A percentile compares a stretch with the other conserved stretches of the same genome.
Evolutionary conservation across 768 basidiomycete species (phyloP).

Genomic region (Imleria badia): DNA sequence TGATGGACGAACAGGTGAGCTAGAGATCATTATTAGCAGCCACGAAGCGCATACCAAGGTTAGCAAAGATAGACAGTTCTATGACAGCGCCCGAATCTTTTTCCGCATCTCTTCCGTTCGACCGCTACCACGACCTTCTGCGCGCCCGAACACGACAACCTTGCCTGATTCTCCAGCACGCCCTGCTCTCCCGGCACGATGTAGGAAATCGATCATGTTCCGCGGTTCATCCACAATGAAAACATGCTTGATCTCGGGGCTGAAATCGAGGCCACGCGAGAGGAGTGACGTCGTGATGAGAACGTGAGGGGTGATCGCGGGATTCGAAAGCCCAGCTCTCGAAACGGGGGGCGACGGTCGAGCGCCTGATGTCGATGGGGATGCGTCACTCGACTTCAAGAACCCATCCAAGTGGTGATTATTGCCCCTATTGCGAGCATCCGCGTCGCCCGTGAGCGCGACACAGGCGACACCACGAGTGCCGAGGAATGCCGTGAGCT

Average conservation of each 20-base stretch:
- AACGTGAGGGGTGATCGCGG: conserved; percentile 52
- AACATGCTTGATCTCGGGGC: conserved; percentile 72
- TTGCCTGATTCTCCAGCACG: conserved; percentile 69
- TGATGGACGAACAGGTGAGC: not conserved
- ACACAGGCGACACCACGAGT: conserved; percentile 62
- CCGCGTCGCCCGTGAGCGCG: conserved; percentile 63
- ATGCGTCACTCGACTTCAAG: conserved; percentile 37
- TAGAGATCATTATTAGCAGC: not conserved
- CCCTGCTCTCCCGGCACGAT: conserved; percentile 84
- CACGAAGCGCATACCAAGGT: not conserved
- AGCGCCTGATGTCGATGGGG: not conserved
- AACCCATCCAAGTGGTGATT: conserved; percentile 81
- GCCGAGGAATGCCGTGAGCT: conserved; percentile 56
- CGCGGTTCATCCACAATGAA: conserved; percentile 87
- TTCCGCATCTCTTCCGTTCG: conserved; percentile 50
- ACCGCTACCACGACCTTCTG: conserved; percentile 60
- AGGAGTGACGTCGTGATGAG: conserved; percentile 89
- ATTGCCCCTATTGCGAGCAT: conserved; percentile 59
- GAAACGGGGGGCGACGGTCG: conserved; percentile 1
- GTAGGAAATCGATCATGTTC: conserved; percentile 90
- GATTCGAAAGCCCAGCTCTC: conserved; percentile 18
- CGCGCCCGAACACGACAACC: conserved; percentile 76
- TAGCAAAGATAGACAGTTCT: conserved; percentile 4
- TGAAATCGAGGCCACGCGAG: conserved; percentile 88
- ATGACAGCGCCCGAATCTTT: conserved; percentile 42